These are phyloP conservation scores for Beta lomatogona DNA, from an alignment of 179 eudicot genomes.

Conservation along the genomic window DNA sequence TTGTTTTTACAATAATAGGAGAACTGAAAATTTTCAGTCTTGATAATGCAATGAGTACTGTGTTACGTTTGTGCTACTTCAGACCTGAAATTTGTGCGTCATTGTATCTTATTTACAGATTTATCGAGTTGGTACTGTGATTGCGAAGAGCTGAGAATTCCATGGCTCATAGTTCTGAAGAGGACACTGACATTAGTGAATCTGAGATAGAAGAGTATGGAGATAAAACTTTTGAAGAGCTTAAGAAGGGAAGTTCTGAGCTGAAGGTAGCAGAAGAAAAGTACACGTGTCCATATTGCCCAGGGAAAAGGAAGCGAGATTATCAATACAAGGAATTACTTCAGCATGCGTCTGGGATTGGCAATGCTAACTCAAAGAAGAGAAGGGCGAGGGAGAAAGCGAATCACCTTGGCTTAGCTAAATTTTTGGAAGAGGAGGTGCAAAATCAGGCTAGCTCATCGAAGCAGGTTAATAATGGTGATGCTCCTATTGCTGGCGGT, in stretches of 20 bases:
- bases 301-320: conserved; percentile 68
- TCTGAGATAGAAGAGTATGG: conserved; percentile 75
- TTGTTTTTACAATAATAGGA: not conserved
- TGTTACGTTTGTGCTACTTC: not conserved
- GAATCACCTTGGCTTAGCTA: conserved; percentile 71
- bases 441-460: conserved; percentile 53
- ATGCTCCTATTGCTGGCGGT: conserved; percentile 43
- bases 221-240: conserved; percentile 50
- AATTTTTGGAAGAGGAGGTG: conserved; percentile 58
- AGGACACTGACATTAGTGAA: conserved; percentile 67
- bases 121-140: conserved; percentile 3
- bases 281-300: conserved; percentile 72
- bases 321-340: conserved; percentile 64
- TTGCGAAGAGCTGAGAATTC: conserved; percentile 5
- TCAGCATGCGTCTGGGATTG: conserved; percentile 89
- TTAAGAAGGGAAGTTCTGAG: conserved; percentile 46
- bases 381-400: conserved; percentile 77
- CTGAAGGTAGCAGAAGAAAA: conserved; percentile 52
- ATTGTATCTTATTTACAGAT: not conserved
- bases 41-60: not conserved
- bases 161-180: conserved; percentile 64
- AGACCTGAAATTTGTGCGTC: not conserved
- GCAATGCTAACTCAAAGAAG: conserved; percentile 61
- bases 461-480: conserved; percentile 34
- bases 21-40: not conserved